Percentiles rank a stretch among this genome's conserved stretches.
phyloP scores from a whole-genome alignment of 371 early-diverging fungal genomes.

The Syncephalastrum contaminatum region DNA sequence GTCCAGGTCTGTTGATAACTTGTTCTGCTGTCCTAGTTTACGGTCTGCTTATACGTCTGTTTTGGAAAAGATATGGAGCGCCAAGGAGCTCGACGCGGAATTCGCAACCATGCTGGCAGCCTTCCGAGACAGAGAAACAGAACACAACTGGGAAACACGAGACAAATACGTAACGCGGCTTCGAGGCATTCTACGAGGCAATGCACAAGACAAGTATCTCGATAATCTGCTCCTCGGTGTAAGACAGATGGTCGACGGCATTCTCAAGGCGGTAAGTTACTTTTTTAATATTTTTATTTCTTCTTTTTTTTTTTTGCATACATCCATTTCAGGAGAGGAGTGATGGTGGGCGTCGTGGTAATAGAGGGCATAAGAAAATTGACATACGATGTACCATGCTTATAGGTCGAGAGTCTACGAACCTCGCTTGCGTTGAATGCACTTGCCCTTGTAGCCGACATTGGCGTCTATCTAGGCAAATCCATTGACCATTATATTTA shows the following conservation, averaged over 20 bases:
- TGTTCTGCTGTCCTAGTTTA: too few relatives aligned
- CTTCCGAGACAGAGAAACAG: conserved; percentile 32
- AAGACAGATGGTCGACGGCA: conserved; percentile 45
- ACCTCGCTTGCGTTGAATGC: conserved; percentile 46
- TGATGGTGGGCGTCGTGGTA: neutral
- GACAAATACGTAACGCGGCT: conserved; percentile 27
- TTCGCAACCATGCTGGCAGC: conserved; percentile 14
- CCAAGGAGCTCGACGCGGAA: conserved; percentile 25
- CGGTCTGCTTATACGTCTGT: too few relatives aligned
- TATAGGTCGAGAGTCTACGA: conserved; percentile 47
- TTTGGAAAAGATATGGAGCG: conserved; percentile 14
- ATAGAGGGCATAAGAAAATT: neutral
- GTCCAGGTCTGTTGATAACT: too few relatives aligned
- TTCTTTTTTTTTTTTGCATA: neutral
- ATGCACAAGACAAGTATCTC: conserved; percentile 35
- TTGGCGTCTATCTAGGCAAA: conserved; percentile 36
- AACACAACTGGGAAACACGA: conserved; percentile 32
- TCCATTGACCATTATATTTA: conserved; percentile 37
- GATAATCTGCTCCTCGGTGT: conserved; percentile 32
- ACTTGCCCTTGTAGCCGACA: conserved; percentile 33
- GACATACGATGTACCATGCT: neutral
- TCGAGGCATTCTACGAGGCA: conserved; percentile 36
- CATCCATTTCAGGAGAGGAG: neutral
- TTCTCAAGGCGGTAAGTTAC: conserved; percentile 42
- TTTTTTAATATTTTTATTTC: too few relatives aligned